These are phyloP conservation scores for Malus hybrid DNA, from an alignment of 331 rosid species.

Conservation along the genomic window DNA sequence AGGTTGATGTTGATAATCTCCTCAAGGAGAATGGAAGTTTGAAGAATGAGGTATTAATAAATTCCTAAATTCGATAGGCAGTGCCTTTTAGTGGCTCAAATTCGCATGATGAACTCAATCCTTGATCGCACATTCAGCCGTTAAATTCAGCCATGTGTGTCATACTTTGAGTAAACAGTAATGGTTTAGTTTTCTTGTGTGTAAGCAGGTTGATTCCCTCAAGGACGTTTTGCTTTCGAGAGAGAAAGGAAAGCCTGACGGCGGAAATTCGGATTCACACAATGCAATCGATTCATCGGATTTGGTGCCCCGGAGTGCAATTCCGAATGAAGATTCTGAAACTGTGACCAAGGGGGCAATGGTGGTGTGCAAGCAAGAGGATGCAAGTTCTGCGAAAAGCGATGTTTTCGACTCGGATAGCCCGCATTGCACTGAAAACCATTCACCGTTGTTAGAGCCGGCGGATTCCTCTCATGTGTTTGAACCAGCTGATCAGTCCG, in stretches of 20 bases:
- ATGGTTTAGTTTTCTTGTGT: conserved; percentile 3
- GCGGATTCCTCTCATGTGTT: conserved; percentile 50
- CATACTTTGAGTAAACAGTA: conserved; percentile 8
- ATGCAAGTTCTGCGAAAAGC: conserved; percentile 74
- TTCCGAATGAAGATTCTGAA: conserved; percentile 21
- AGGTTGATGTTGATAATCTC: conserved; percentile 55
- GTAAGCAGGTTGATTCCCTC: conserved; percentile 53
- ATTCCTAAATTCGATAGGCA: too few species aligned
- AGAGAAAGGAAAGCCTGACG: conserved; percentile 40
- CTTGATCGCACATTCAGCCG: too few species aligned
- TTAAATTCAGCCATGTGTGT: too few species aligned
- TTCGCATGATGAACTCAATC: too few species aligned
- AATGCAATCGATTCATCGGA: conserved; percentile 34
- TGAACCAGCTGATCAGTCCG: conserved; percentile 58
- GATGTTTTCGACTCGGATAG: conserved; percentile 77
- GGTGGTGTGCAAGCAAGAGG: conserved; percentile 58
- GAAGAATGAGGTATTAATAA: conserved; percentile 48
- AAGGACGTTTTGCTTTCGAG: conserved; percentile 30
- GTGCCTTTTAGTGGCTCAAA: too few species aligned
- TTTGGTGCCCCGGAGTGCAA: conserved; percentile 7
- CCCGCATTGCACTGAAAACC: conserved; percentile 45
- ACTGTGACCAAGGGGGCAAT: conserved; percentile 29
- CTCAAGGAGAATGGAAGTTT: conserved; percentile 44
- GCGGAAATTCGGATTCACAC: conserved; percentile 24
- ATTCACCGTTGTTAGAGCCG: conserved; percentile 53